Base-by-base conservation (phyloP, 2,329 filamentous ascomycete genomes). In the Phaeosphaeria sp. region DNA sequence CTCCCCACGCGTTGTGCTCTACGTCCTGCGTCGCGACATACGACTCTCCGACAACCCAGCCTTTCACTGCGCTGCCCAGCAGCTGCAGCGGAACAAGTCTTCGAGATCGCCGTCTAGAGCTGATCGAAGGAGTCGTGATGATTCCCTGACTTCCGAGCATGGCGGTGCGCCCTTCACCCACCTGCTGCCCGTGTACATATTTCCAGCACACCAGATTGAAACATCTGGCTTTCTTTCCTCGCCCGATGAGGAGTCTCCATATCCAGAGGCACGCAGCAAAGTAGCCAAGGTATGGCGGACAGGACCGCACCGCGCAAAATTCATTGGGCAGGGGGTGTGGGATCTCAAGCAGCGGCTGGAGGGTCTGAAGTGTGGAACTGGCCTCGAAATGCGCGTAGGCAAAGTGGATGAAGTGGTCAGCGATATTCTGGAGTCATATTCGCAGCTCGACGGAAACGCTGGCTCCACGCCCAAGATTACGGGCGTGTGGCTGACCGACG, bases 21-120 rank as follows among this genome's bases (percentile, higher is more conserved):
- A 92, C 70, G 74, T 93, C 21, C 76, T 93, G 36, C 86, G 91
- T 45, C 86, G 88, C 64, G 91, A 94, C 72, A 81, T 93, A 20
- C 88, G 91, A 59, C 81, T 91, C 24, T 82, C 85, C 25, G 91
- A 94, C 76, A 93, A 93, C 68, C 90, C 90, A 0, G 82, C 93
- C 43, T 83, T 94, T 20, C 82, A 91, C 69, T 80, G 83, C 57
- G 75, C 84, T 6, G 76, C 79, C 24, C 73, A 74, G n/a, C 49
- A 64, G 40, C 45, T 60, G 15, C 56, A 59, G 40, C 53, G 56
- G 27, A 49, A 56, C 27, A 59, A 53, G 47, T 46, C 59, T 13
- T 40, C 50, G 20, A 61, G 42, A 51, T 48, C 51, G 17, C 52
- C 51, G 43, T 40, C 59, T 7, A 33, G 46, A 22, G 48, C 60